These are phyloP conservation scores for Aspergillus chevalieri DNA, from an alignment of 2,329 filamentous ascomycete genomes.

Conservation along the genomic window DNA sequence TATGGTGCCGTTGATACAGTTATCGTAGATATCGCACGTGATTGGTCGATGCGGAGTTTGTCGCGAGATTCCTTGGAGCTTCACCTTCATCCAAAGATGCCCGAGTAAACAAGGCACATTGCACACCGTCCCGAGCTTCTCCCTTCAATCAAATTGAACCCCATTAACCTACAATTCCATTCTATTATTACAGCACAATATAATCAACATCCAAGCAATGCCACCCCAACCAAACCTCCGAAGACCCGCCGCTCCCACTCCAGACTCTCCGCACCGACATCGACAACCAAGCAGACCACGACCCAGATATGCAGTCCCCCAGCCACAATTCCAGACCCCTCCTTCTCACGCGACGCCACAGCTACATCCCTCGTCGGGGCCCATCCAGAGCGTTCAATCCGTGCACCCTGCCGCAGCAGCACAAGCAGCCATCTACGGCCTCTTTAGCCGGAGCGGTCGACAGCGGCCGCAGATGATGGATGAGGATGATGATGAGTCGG, in stretches of 20 bases:
- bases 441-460: slow-evolving; percentile 12
- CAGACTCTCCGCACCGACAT: slow-evolving; percentile 8
- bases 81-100: not conserved
- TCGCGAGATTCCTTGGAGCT: not conserved
- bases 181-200: not conserved
- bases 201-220: slow-evolving; percentile 7
- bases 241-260: slow-evolving; percentile 5
- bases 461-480: slow-evolving; percentile 8
- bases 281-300: slow-evolving; percentile 5
- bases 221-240: slow-evolving; percentile 16
- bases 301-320: slow-evolving; percentile 9
- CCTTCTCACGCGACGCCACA: slow-evolving; percentile 24
- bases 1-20: not conserved
- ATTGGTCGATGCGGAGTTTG: not conserved
- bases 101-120: not conserved
- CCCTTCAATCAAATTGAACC: not conserved
- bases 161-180: not conserved
- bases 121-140: not conserved
- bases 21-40: not conserved
- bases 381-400: slow-evolving; percentile 16
- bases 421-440: slow-evolving; percentile 17
- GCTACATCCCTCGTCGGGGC: slow-evolving; percentile 21
- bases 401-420: slow-evolving; percentile 14
- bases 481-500: slow-evolving; percentile 7
- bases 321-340: slow-evolving; percentile 27